Evolutionary conservation across 345 rosid species (phyloP).

Genomic region (Raphanus raphanistrum): DNA sequence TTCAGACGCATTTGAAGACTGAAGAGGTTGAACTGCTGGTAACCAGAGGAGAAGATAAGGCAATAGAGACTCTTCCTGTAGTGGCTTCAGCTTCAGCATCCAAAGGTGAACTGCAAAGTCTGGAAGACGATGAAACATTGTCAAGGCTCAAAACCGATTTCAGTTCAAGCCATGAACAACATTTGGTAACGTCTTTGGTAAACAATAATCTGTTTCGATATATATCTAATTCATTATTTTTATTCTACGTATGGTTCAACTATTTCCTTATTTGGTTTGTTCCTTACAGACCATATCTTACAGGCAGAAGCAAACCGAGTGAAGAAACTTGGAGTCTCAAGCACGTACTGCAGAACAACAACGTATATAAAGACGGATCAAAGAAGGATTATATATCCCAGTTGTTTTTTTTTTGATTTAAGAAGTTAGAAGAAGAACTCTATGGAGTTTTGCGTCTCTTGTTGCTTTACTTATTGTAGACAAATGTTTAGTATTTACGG

Average conservation of each 20-base stretch:
- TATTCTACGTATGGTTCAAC: constrained; percentile 12
- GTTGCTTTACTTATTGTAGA: constrained; percentile 12
- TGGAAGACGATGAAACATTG: constrained; percentile 54
- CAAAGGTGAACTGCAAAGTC: constrained; percentile 48
- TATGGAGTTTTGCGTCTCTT: neutral
- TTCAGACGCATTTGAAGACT: constrained; percentile 55
- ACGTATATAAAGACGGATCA: constrained; percentile 23
- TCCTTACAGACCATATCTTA: constrained; percentile 36
- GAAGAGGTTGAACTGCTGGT: constrained; percentile 71
- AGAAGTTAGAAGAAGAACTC: neutral
- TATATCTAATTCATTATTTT: neutral
- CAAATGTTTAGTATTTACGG: neutral
- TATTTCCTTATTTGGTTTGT: constrained; percentile 9
- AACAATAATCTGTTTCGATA: neutral
- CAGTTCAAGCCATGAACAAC: constrained; percentile 38
- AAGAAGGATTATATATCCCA: constrained; percentile 19
- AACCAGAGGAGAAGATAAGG: constrained; percentile 35
- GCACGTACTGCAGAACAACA: constrained; percentile 12
- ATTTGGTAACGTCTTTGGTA: constrained; percentile 25
- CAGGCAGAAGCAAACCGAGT: constrained; percentile 34
- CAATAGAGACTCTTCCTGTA: constrained; percentile 20
- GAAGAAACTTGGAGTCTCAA: constrained; percentile 28
- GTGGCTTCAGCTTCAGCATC: constrained; percentile 31
- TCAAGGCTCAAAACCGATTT: constrained; percentile 26
- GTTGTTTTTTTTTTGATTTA: constrained; percentile 5